These are phyloP conservation scores for Didymella pinodella DNA, from an alignment of 2,329 filamentous ascomycete genomes.

Conservation along the genomic window DNA sequence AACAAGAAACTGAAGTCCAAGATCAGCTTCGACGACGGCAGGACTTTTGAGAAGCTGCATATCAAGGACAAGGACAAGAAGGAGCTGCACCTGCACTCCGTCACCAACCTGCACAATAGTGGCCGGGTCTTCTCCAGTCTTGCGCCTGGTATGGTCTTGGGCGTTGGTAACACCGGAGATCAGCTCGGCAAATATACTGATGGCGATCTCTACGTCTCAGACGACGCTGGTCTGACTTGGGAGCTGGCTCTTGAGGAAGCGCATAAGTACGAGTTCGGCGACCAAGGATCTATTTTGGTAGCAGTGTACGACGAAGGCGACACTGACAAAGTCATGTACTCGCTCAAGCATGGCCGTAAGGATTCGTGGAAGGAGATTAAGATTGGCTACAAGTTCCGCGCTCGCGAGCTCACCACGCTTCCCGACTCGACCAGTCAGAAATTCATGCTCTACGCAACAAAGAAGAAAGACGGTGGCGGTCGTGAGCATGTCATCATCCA, in stretches of 20 bases:
- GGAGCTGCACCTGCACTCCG: constrained; percentile 86
- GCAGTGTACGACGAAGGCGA: constrained; percentile 74
- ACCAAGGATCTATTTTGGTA: constrained; percentile 87
- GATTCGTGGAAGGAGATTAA: constrained; percentile 75
- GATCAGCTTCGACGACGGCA: constrained; percentile 95
- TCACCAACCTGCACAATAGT: constrained; percentile 82
- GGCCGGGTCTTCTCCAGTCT: constrained; percentile 93
- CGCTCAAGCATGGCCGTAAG: constrained; percentile 82
- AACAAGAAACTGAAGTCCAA: constrained; percentile 76
- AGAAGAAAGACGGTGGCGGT: constrained; percentile 54
- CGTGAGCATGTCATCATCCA: constrained; percentile 71
- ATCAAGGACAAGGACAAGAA: constrained; percentile 69
- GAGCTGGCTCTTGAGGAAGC: constrained; percentile 75
- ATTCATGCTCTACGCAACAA: constrained; percentile 76
- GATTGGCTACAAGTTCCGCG: constrained; percentile 74
- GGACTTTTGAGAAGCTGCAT: constrained; percentile 79
- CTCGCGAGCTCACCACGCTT: constrained; percentile 81
- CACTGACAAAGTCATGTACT: constrained; percentile 75
- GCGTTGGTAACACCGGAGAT: constrained; percentile 86
- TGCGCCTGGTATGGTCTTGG: constrained; percentile 92
- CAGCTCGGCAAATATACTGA: constrained; percentile 74
- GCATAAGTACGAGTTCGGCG: constrained; percentile 96
- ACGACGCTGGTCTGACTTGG: constrained; percentile 91
- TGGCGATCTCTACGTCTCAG: constrained; percentile 84
- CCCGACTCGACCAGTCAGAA: constrained; percentile 93